phyloP scores from a whole-genome alignment of 2,329 filamentous ascomycete genomes.

The Coleophoma eucalyptorum region DNA sequence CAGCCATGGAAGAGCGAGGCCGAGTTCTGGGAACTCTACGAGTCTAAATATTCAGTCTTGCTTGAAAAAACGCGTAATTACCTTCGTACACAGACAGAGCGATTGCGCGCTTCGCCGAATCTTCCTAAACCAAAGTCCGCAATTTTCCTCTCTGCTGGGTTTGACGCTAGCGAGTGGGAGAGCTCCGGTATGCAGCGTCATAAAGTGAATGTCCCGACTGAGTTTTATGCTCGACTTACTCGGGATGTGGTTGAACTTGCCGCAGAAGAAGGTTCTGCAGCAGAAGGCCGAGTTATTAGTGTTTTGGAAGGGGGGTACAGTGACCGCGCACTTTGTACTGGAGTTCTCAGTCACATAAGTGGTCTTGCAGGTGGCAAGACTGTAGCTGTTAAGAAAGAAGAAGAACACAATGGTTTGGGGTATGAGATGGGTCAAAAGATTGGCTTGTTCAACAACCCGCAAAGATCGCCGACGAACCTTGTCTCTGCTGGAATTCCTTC shows the following conservation, averaged over 20 bases:
- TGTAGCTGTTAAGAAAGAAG: conserved; percentile 31
- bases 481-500: conserved; percentile 25
- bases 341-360: conserved; percentile 84
- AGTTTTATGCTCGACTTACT: conserved; percentile 91
- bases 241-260: conserved; percentile 80
- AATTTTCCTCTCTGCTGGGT: conserved; percentile 93
- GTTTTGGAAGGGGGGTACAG: conserved; percentile 96
- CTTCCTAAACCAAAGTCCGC: conserved; percentile 71
- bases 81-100: conserved; percentile 67
- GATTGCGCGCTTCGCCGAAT: conserved; percentile 51
- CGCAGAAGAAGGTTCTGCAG: conserved; percentile 70
- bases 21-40: conserved; percentile 89
- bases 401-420: conserved; percentile 41
- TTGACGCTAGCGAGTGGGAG: conserved; percentile 96
- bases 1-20: conserved; percentile 77
- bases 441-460: conserved; percentile 31
- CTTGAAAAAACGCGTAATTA: conserved; percentile 79
- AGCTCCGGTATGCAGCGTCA: conserved; percentile 91
- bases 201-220: conserved; percentile 91
- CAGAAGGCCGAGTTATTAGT: conserved; percentile 84
- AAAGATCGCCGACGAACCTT: conserved; percentile 10
- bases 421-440: conserved; percentile 55
- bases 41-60: conserved; percentile 70
- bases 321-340: conserved; percentile 83
- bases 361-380: conserved; percentile 64